Evolutionary conservation across 495 filamentous ascomycete species (phyloP), one percentile per base, ranked within the genome.

Genomic region (Cairneyella variabilis): DNA sequence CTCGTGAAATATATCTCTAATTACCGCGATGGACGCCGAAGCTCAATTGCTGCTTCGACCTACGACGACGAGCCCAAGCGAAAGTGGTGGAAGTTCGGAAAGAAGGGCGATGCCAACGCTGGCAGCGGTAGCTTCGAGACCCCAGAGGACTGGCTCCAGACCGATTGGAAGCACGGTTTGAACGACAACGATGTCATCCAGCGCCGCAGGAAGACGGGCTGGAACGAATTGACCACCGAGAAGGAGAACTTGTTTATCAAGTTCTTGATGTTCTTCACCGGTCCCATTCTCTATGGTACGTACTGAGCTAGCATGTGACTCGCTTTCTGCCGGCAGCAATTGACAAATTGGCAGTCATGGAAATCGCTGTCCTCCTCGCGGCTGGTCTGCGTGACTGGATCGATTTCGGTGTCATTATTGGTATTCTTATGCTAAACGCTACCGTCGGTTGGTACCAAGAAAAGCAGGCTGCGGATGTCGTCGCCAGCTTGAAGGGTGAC

Each of bases 391-490:
- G 79, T 64, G 87, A 89, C 65, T 91, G 85, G 85, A 77, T 91
- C 54, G 87, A 91, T 66, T 86, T 90, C 50, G 87, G 87, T 74
- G 86, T 91, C 60, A 91, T 91, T 67, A 84, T 87, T 53, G 87
- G 83, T 66, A 90, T 91, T 58, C 68, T 91, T 25, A 71, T 84
- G 57, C 83, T 91, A 53, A 91, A 91, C 73, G 88, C 88, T n/a
- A 68, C 75, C 44, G 87, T 90, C 66, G 87, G 87, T 73, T 91
- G 86, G 80, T 91, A 90, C 69, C 87, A 91, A 68, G 88, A 91
- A 69, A 90, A 89, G 72, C 85, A 89, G 72, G 88, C 88, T 55
- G 87, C 85, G 54, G 88, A 91, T 69, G 85, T 91, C 61, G 88
- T 91, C 54, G 85, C 86, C 51, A 80, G 74, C 53, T 72, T 91